Base-by-base conservation (phyloP, 1,139 yeast species). In the Suhomyces bokatorum region DNA sequence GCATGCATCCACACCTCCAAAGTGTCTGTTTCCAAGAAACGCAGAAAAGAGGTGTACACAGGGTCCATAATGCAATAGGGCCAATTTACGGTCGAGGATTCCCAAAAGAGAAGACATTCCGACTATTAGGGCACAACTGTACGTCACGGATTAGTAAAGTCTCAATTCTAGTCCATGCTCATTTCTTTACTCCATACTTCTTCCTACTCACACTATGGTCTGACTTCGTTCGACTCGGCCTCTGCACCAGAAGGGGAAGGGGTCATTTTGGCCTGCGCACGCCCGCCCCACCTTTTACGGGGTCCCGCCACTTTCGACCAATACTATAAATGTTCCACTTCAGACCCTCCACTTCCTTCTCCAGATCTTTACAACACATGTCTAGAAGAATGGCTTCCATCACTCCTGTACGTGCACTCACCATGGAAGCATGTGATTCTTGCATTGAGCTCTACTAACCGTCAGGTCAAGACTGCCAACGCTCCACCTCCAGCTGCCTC, bases 401-500 rank as follows among this genome's bases (percentile, higher is more conserved):
- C 42, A 53, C 55, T 39, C 58, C 59, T 42, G 59, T 56, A 55
- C 10, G 59, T 56, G 13, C 14, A 22, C 7, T 30, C 6, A 14
- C 30, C 15, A 20, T 7, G 24, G 24, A 20, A 20, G 24, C 24
- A 20, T 20, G 24, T 20, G 24, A 16, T 38, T 16, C 33, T 10
- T 22, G 13, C 15, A 20, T 30, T 28, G 14, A 14, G 13, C 24
- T 16, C 4, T 58, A 63, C 71, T 68, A 67, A 69, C 70, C 13
- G 2, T 20, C 20, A 79, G 83, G 80, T 82, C 46, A 74, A 75
- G 60, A 85, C 96, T 45, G 75, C 81, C 50, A 77, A 76, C 55
- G 97, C 97, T 31, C 97, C 98, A 58, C 89, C 95, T 49, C 96
- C 97, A 52, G 97, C 96, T 40, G 97, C 97, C 44, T 82, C 96